These are phyloP conservation scores for Neltuma alba DNA, from an alignment of 306 rosid genomes.

Conservation along the genomic window DNA sequence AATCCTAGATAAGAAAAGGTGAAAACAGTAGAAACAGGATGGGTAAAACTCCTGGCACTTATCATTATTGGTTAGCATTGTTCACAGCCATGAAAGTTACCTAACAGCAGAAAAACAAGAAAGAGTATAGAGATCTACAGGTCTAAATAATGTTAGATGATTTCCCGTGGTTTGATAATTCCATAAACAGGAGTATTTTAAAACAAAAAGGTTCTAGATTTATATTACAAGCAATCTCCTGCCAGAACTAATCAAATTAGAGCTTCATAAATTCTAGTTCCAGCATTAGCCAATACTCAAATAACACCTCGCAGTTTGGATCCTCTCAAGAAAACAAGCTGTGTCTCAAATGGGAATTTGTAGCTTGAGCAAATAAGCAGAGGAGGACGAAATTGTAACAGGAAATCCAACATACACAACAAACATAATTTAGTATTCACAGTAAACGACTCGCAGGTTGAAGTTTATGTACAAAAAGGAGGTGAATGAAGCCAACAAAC, in stretches of 20 bases:
- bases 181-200: constrained; percentile 1
- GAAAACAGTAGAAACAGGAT: constrained; percentile 22
- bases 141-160: neutral
- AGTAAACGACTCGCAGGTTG: neutral
- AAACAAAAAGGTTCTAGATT: constrained; percentile 3
- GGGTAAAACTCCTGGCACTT: constrained; percentile 15
- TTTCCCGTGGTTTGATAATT: neutral
- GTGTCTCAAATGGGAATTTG: constrained; percentile 3
- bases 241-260: constrained; percentile 15
- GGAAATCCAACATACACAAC: constrained; percentile 31
- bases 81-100: constrained; percentile 6
- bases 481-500: constrained; percentile 49
- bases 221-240: constrained; percentile 13
- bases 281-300: constrained; percentile 16
- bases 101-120: neutral
- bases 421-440: constrained; percentile 19
- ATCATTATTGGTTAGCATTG: constrained; percentile 21
- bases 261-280: constrained; percentile 26
- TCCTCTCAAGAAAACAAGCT: neutral
- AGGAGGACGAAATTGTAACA: constrained; percentile 1
- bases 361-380: neutral
- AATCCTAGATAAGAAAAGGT: constrained; percentile 27
- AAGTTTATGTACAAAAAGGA: neutral
- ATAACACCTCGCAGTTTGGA: neutral
- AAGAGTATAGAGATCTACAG: neutral